Evolutionary conservation across 2,329 filamentous ascomycete species (phyloP), one percentile per base, ranked within the genome.

Genomic region (Bisporella sp.): DNA sequence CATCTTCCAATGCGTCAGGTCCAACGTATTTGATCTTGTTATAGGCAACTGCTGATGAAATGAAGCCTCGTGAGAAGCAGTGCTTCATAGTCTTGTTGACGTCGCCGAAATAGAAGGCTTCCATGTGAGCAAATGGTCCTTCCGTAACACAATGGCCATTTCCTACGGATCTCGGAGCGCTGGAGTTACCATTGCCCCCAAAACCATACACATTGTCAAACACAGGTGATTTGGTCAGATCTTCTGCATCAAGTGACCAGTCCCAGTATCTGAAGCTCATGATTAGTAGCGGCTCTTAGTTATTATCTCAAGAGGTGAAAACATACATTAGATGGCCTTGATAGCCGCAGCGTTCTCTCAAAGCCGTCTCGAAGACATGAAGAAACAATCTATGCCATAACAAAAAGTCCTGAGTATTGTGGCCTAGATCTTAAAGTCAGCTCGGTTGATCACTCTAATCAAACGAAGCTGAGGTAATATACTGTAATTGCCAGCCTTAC

Each of bases 221-320:
- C 5, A 49, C 32, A 6, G 47, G 41, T 9, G 51, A 43, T 8
- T 31, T 41, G 6, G 48, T 13, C 3, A 49, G 35, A 50, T 60
- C 53, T 9, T 54, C 49, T 45, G 55, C 59, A 45, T 69, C 66
- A 1, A 62, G 57, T 4, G 58, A 60, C 68, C 68, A 69, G 49
- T 70, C 63, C 66, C 66, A 69, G 56, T 68, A 67, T 11, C 51
- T 53, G 9, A 21, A 21, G 21, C 21, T 21, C 21, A 21, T 21
- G 21, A 3, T 21, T 21, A 21, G 21, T 21, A 21, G 21, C 21
- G 21, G 21, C 21, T 21, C 21, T 21, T 21, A 21, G 21, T 21
- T 21, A 21, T 21, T 21, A 21, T 21, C 21, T 21, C 2, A 21
- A 21, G 21, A 21, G 21, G 21, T 3, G 21, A 21, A 21, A 21